Base-by-base conservation (phyloP, 192 early-diverging fungal genomes). In the Chytriomyces confervae region DNA sequence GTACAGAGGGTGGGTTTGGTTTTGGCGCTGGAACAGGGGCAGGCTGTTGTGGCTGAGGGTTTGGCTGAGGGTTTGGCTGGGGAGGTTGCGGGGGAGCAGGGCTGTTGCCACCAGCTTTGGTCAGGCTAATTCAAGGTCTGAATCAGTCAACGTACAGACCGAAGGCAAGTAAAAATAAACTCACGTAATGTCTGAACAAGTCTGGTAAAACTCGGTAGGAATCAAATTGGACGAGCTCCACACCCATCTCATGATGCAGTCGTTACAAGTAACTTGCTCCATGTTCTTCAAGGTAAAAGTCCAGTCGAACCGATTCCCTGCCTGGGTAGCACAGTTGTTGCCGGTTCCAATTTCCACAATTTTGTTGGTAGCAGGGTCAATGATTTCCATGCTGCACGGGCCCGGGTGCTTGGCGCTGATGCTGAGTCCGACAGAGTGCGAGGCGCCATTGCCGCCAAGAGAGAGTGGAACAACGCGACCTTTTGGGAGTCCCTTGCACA, bases 371-470 rank as follows among this genome's bases (percentile, higher is more conserved):
- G 74, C 64, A n/a, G 53, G 53, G 46, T 84, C 78, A 18, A 79
- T 43, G 74, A 84, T 84, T 51, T 82, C 77, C 1, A 81, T 76
- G 20, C 62, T 49, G 75, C 83, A 84, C 8, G 80, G 77, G 16
- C 83, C 83, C 69, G 81, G 70, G 78, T 84, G 83, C 23, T 79
- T 72, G 24, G 83, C 83, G 62, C 75, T 72, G 45, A 81, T 44
- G 8, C 74, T 77, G 63, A 82, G 81, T 20, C 80, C 83, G 24
- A 76, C 27, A n/a, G 63, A 23, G 63, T 65, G 63, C 63, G 20
- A 13, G 18, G n/a, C n/a, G 63, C 63, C 63, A 27, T 65, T 65
- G n/a, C 63, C 27, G 63, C n/a, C 63, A 36, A 65, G 11, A 11
- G n/a, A 4, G 29, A 65, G 18, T 11, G 63, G 20, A 18, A 36